phyloP scores from a whole-genome alignment of 495 filamentous ascomycete species.

The Pyrenopolyporus hunteri region DNA sequence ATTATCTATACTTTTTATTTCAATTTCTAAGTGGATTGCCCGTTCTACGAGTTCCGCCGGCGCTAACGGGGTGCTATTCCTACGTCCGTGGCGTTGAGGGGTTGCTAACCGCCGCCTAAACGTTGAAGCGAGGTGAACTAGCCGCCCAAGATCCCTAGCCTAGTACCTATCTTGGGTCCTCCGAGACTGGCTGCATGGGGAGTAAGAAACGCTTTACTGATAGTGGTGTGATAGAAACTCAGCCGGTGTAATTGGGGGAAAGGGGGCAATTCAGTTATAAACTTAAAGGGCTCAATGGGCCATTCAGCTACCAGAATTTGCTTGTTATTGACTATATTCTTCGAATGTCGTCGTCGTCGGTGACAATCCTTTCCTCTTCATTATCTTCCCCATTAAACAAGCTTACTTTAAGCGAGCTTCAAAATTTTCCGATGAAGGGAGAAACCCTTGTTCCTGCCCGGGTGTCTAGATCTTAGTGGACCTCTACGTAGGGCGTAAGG shows the following conservation, averaged over 20 bases:
- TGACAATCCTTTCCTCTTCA: constrained; percentile 36
- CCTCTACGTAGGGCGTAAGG: not conserved
- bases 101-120: too few species aligned
- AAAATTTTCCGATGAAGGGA: constrained; percentile 12
- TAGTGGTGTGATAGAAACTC: too few species aligned
- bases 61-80: constrained; percentile 1
- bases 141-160: too few species aligned
- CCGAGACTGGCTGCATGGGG: too few species aligned
- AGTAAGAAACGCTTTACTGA: too few species aligned
- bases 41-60: constrained; percentile 5
- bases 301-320: too few species aligned
- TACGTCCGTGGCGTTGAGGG: too few species aligned
- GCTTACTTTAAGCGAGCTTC: constrained; percentile 29
- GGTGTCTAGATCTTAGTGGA: constrained; percentile 16
- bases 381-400: constrained; percentile 33
- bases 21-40: not conserved
- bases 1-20: not conserved
- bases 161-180: too few species aligned
- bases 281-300: too few species aligned
- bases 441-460: constrained; percentile 13
- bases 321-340: constrained; percentile 9
- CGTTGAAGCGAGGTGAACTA: too few species aligned
- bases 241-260: too few species aligned
- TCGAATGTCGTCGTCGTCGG: constrained; percentile 20
- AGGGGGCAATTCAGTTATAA: too few species aligned